phyloP scores from a whole-genome alignment of 2,329 filamentous ascomycete genomes.

The Neofusicoccum sp. region DNA sequence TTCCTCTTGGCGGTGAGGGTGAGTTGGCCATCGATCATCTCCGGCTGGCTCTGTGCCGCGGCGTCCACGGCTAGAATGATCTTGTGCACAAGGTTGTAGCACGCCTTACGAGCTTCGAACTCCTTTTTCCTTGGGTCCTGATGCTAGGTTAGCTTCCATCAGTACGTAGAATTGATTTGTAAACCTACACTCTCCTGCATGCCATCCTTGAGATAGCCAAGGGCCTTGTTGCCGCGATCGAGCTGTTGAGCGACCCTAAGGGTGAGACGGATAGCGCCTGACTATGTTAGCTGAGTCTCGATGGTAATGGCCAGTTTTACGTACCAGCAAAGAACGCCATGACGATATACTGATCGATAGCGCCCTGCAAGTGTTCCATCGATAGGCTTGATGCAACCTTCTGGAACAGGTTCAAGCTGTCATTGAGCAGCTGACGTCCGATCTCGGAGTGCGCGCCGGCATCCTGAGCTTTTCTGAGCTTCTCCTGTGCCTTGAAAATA shows the following conservation, averaged over 20 bases:
- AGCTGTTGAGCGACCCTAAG: slow-evolving; percentile 78
- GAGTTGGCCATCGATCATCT: slow-evolving; percentile 72
- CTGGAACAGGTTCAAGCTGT: slow-evolving; percentile 84
- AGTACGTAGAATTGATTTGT: not conserved
- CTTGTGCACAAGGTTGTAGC: slow-evolving; percentile 85
- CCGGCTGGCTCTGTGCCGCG: slow-evolving; percentile 65
- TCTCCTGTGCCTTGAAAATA: slow-evolving; percentile 97
- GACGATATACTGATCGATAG: slow-evolving; percentile 73
- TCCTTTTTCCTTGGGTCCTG: slow-evolving; percentile 66
- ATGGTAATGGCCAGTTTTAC: slow-evolving; percentile 3
- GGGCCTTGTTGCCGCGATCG: slow-evolving; percentile 81
- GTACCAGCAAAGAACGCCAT: slow-evolving; percentile 81
- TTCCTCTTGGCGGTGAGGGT: slow-evolving; percentile 75
- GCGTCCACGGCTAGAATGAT: slow-evolving; percentile 75
- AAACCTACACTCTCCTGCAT: slow-evolving; percentile 50
- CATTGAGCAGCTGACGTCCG: slow-evolving; percentile 76
- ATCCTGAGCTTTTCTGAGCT: slow-evolving; percentile 83
- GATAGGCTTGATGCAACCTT: slow-evolving; percentile 82
- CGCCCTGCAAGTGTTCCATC: slow-evolving; percentile 73
- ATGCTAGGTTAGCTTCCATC: slow-evolving; percentile 18
- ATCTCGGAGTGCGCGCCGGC: slow-evolving; percentile 71
- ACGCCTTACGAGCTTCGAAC: slow-evolving; percentile 70
- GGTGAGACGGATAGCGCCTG: slow-evolving; percentile 78
- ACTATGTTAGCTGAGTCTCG: slow-evolving; percentile 10
- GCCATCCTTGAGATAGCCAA: slow-evolving; percentile 84